Conservation (phyloP, 441 rosid species). For the Erodium moschatum region DNA sequence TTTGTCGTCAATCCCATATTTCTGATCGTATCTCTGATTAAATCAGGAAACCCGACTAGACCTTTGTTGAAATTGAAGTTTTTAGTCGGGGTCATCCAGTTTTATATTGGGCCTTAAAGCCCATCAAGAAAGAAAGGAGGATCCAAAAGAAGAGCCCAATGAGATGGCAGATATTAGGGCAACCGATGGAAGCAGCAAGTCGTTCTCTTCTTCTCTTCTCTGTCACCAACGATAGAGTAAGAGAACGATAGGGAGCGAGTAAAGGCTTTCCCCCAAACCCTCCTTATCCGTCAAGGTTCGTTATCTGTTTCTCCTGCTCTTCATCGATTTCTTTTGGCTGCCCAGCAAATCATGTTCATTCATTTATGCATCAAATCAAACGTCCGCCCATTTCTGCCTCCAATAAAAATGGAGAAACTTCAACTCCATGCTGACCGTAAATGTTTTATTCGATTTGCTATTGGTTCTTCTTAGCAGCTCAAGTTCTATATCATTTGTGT, state of each 20-base stretch:
- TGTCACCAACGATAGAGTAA: conserved; percentile 1
- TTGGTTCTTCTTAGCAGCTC: neutral
- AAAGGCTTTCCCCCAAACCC: neutral
- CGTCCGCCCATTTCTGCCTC: neutral
- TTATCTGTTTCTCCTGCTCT: neutral
- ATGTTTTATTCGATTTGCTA: neutral
- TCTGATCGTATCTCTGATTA: too few relatives aligned
- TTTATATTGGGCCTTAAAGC: neutral
- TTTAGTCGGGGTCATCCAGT: neutral
- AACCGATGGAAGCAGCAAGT: neutral
- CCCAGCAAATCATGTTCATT: neutral
- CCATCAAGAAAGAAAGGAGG: neutral
- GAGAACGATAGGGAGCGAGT: neutral
- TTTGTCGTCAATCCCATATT: too few relatives aligned
- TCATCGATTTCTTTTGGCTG: neutral
- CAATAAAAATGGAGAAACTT: neutral
- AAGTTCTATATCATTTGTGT: neutral
- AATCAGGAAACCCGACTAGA: too few relatives aligned
- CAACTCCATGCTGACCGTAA: too few relatives aligned
- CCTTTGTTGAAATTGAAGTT: too few relatives aligned
- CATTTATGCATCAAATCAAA: neutral
- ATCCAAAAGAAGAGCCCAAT: neutral
- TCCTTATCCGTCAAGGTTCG: neutral
- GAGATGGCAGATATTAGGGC: conserved; percentile 3
- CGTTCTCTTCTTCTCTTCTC: neutral